These are phyloP conservation scores for Gyromitra esculenta DNA, from an alignment of 2,329 filamentous ascomycete genomes.

Conservation along the genomic window DNA sequence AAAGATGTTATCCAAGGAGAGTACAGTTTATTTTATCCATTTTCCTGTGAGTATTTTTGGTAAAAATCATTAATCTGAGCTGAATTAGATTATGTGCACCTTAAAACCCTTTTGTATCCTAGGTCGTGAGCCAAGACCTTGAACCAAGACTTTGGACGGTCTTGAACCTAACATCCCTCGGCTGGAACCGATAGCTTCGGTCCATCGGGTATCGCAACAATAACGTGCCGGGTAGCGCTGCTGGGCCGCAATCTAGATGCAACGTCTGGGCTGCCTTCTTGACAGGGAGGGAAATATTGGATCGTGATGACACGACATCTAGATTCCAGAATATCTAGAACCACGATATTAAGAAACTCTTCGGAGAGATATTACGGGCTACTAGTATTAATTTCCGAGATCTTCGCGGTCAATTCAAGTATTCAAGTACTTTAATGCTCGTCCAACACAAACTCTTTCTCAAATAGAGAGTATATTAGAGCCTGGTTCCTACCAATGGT, in stretches of 20 bases:
- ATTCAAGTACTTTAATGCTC: background rate
- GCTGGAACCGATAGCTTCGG: background rate
- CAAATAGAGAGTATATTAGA: conserved; percentile 2
- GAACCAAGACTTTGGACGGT: no score
- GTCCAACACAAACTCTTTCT: background rate
- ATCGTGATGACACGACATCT: background rate
- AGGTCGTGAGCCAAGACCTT: no score
- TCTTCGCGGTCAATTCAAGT: background rate
- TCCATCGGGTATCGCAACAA: background rate
- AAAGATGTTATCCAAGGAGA: no score
- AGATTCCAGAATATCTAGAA: background rate
- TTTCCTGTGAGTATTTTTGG: no score
- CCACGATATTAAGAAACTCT: background rate
- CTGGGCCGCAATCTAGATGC: conserved; percentile 37
- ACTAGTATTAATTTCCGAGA: background rate
- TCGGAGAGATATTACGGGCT: background rate
- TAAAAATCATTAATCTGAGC: no score
- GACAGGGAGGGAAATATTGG: background rate
- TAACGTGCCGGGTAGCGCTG: conserved; percentile 7
- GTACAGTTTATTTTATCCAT: no score
- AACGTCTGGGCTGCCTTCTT: conserved; percentile 1
- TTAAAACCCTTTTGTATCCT: no score
- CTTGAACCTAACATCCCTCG: background rate
- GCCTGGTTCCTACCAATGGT: conserved; percentile 2
- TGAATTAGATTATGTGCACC: no score